Evolutionary conservation across 2,329 filamentous ascomycete species (phyloP), one percentile per base, ranked within the genome.

Genomic region (Colletotrichum lentis): DNA sequence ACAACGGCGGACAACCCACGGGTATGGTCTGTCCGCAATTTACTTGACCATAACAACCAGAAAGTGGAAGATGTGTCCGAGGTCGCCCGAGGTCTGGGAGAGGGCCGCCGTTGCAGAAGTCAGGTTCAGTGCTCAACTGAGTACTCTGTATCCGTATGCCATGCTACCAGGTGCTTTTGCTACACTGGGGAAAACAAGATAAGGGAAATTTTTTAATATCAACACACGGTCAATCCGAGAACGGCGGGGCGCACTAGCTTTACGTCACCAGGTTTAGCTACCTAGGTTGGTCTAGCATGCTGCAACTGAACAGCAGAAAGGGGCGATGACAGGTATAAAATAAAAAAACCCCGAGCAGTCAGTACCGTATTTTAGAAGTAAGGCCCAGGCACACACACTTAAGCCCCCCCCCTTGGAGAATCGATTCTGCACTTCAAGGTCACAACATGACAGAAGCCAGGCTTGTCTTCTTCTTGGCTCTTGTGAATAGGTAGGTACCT

Each of bases 251-350:
- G 18, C 20, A 60, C 47, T 60, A 60, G 49, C 61, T 65, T 35
- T 68, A 68, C 65, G 61, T 68, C 65, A 68, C 61, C 43, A 37
- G 61, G 61, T 55, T 56, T 54, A 49, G 46, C 59, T n/a, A 24
- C 24, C 24, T 24, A 27, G 54, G n/a, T 47, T 54, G 37, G n/a
- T 24, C 37, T 14, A 47, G 27, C 27, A 31, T 31, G n/a, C n/a
- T n/a, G n/a, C n/a, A 57, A 44, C 50, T 7, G 22, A 18, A 47
- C 39, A 20, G 22, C 39, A 41, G 27, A 57, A 50, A 31, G 27
- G 27, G 27, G 27, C 27, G 8, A 31, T 8, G 49, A 62, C 5
- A 65, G 37, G 31, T 24, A n/a, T 54, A 47, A 52, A 24, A 31
- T n/a, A 31, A 35, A 24, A 24, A n/a, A 43, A 54, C 18, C 47